phyloP scores from a whole-genome alignment of 306 rosid genomes.

The Morella rubra region DNA sequence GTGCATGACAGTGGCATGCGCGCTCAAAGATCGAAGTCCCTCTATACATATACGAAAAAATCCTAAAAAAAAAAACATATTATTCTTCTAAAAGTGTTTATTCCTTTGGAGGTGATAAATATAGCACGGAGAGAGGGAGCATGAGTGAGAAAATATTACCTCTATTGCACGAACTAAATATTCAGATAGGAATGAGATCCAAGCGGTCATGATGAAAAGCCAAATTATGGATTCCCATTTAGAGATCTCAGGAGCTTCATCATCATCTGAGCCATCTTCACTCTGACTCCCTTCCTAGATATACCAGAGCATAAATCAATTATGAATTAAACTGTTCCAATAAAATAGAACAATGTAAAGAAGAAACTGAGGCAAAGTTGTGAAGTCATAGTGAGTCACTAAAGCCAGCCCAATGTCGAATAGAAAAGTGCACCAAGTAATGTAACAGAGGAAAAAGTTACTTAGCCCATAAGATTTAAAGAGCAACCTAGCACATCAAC shows the following conservation, averaged over 20 bases:
- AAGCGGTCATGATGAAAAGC: conserved; percentile 71
- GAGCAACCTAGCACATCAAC: not conserved
- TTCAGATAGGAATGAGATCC: conserved; percentile 73
- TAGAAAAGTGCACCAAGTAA: not conserved
- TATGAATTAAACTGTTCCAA: conserved; percentile 11
- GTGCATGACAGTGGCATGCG: not conserved
- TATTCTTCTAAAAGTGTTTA: not conserved
- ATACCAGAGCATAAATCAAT: conserved; percentile 26
- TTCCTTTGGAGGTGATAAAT: conserved; percentile 1
- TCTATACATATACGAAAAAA: not conserved
- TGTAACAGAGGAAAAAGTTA: not conserved
- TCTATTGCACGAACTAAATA: conserved; percentile 71
- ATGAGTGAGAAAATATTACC: conserved; percentile 37
- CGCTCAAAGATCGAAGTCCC: not conserved
- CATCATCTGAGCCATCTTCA: conserved; percentile 44
- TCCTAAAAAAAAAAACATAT: not conserved
- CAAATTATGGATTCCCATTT: conserved; percentile 84
- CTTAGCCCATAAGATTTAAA: not conserved
- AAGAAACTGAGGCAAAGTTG: conserved; percentile 14
- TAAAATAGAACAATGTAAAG: conserved; percentile 9
- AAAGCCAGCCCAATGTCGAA: not conserved
- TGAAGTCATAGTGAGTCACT: not conserved
- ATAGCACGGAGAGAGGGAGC: not conserved
- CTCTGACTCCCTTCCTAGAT: conserved; percentile 57
- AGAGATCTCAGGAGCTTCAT: conserved; percentile 70